Base-by-base conservation (phyloP, 164 flowering plant species). In the grape (Vitis vinifera) region DNA sequence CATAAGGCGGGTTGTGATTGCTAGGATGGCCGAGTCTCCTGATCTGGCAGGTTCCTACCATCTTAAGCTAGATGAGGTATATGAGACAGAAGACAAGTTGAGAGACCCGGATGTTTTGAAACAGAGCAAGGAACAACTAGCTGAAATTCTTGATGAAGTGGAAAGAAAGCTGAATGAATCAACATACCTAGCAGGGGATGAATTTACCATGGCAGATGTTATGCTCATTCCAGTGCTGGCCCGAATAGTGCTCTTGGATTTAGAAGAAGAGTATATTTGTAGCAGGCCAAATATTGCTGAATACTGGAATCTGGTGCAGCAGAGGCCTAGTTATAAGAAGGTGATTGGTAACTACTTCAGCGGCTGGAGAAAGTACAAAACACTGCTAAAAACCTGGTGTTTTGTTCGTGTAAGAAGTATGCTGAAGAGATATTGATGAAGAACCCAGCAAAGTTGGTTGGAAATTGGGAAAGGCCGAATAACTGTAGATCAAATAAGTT, bases 11-110 rank as follows among this genome's bases (percentile, higher is more conserved):
- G 93, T 94, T 4, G 75, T 88, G 51, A 92, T 94, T 62, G 92
- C 99, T 58, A 80, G 97, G 59, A 92, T 94, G 99, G 91, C 95
- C 0, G 91, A 92, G 60, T 84, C 86, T 52, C 95, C 97, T 29
- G 93, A 88, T 64, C 77, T 94, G 1, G 99, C 97, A 8, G 85
- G 86, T 70, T 79, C 86, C 14, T 94, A 94, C 84, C 98, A 92
- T 69, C 52, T 78, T 2, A 91, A 88, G 79, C 87, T 94, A n/a
- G 85, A 68, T 75, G 88, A 86, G 9, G 90, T 85, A 13, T 92
- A 94, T 52, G 89, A 89, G 17, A 85, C 84, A 9, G 97, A 91
- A 66, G 97, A 91, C 56, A 87, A 85, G 71, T 75, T 92, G 74
- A 87, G 75, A 75, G 74, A 89, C 71, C 75, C 78, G 0, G 86